These are phyloP conservation scores for Keithomyces neogunnii DNA, from an alignment of 2,329 filamentous ascomycete species.

Conservation along the genomic window DNA sequence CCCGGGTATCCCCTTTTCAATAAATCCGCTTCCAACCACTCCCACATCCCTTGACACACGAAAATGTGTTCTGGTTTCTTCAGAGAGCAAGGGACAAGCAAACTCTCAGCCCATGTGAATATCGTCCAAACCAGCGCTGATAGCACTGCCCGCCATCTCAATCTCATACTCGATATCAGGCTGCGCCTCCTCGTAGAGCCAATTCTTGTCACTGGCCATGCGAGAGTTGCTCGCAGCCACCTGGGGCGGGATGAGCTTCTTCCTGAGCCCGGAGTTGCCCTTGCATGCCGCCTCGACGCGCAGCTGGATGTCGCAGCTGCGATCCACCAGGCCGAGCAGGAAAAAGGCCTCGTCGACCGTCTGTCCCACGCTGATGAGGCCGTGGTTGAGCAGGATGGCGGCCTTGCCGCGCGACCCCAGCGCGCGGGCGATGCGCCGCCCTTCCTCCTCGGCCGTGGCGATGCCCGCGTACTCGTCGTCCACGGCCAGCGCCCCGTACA, in stretches of 20 bases:
- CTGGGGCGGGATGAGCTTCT: constrained; percentile 31
- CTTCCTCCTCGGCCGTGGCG: constrained; percentile 54
- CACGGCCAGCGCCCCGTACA: constrained; percentile 54
- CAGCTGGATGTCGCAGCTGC: constrained; percentile 60
- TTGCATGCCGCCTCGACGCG: constrained; percentile 56
- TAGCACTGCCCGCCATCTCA: constrained; percentile 27
- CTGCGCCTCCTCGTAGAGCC: constrained; percentile 37
- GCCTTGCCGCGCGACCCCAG: constrained; percentile 51
- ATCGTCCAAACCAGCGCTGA: constrained; percentile 16
- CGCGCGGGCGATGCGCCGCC: constrained; percentile 52
- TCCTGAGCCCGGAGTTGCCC: constrained; percentile 28
- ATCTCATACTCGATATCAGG: constrained; percentile 38
- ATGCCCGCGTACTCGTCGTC: constrained; percentile 50
- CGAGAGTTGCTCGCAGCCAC: constrained; percentile 29
- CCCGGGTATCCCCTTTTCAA: no score
- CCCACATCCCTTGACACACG: no score
- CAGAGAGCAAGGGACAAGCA: background rate
- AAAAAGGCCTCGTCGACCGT: constrained; percentile 71
- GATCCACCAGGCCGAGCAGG: constrained; percentile 59
- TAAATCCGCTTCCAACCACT: no score
- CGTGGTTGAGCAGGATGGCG: constrained; percentile 63
- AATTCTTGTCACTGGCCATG: constrained; percentile 38
- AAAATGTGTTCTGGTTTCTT: no score
- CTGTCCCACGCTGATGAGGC: constrained; percentile 58
- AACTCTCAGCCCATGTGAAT: background rate